A percentile compares a stretch with the other conserved stretches of the same genome.
phyloP scores from a whole-genome alignment of 2,329 filamentous ascomycete species.

The Dactylellina leptospora region DNA sequence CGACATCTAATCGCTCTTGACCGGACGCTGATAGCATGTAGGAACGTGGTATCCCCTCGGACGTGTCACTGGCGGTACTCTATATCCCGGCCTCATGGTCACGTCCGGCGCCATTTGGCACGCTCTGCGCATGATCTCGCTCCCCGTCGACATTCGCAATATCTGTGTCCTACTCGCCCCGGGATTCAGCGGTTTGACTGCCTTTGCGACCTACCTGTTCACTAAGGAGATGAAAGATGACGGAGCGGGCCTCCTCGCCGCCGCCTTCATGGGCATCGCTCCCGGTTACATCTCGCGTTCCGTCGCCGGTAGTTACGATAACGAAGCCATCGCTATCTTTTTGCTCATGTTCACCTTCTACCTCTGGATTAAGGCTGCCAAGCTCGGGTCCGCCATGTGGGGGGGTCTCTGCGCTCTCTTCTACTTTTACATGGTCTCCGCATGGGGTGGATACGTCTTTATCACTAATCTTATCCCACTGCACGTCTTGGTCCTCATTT shows the following conservation, averaged over 20 bases:
- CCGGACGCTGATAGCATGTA: conserved; percentile 59
- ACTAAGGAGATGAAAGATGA: conserved; percentile 97
- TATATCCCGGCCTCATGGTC: conserved; percentile 98
- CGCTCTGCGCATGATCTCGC: conserved; percentile 81
- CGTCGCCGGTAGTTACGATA: conserved; percentile 97
- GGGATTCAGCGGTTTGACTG: conserved; percentile 91
- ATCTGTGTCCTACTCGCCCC: conserved; percentile 97
- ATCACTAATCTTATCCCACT: conserved; percentile 96
- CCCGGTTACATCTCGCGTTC: conserved; percentile 98
- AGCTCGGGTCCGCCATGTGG: conserved; percentile 96
- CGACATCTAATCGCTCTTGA: background rate
- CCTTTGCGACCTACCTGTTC: conserved; percentile 89
- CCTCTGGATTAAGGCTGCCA: conserved; percentile 98
- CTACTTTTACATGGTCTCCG: conserved; percentile 99
- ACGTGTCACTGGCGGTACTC: conserved; percentile 96
- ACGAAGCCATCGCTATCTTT: conserved; percentile 99
- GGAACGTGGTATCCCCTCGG: conserved; percentile 98
- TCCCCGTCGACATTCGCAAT: conserved; percentile 98
- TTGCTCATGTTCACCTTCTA: conserved; percentile 98
- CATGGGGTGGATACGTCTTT: conserved; percentile 99
- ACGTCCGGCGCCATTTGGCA: conserved; percentile 98
- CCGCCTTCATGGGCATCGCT: conserved; percentile 95
- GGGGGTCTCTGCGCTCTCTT: conserved; percentile 91
- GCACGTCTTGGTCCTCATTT: conserved; percentile 90
- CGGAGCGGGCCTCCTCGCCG: conserved; percentile 92